Conservation (phyloP, 2,329 filamentous ascomycete species). For the Aspergillus tanneri region DNA sequence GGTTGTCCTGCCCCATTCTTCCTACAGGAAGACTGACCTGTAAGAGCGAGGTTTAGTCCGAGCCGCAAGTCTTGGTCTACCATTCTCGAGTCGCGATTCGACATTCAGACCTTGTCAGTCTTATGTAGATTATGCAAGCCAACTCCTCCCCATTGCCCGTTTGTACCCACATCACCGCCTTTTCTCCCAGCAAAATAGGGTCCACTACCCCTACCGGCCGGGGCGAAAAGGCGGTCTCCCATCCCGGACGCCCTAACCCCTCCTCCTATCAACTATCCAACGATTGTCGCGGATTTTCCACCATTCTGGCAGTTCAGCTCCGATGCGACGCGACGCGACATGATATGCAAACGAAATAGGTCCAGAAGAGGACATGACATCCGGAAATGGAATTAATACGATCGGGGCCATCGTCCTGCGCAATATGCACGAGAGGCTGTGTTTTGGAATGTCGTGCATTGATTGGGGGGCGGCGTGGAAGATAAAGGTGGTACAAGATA, state of each 20-base stretch:
- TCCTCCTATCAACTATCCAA: too few relatives aligned
- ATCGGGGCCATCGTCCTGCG: background rate
- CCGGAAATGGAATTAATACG: background rate
- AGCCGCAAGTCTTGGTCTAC: slow-evolving; percentile 10
- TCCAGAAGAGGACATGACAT: background rate
- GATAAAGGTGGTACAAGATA: background rate
- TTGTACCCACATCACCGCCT: slow-evolving; percentile 5
- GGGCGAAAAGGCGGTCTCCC: slow-evolving; percentile 3
- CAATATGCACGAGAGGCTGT: background rate
- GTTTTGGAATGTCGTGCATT: too few relatives aligned
- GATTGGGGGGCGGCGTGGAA: too few relatives aligned
- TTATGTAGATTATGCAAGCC: slow-evolving; percentile 9
- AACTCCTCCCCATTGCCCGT: background rate
- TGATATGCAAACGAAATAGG: too few relatives aligned
- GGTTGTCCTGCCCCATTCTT: background rate
- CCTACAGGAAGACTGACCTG: slow-evolving; percentile 2
- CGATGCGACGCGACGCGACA: too few relatives aligned
- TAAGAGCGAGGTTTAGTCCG: background rate
- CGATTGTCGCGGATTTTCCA: too few relatives aligned
- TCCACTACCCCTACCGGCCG: background rate
- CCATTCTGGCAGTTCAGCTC: background rate
- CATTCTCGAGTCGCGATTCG: background rate
- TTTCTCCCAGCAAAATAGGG: slow-evolving; percentile 3
- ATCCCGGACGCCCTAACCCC: background rate
- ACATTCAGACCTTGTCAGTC: background rate